Percentiles rank a stretch among this genome's conserved stretches.
These are phyloP conservation scores for Penicillium brevicompactum DNA, from an alignment of 2,329 filamentous ascomycete genomes.

Conservation along the genomic window DNA sequence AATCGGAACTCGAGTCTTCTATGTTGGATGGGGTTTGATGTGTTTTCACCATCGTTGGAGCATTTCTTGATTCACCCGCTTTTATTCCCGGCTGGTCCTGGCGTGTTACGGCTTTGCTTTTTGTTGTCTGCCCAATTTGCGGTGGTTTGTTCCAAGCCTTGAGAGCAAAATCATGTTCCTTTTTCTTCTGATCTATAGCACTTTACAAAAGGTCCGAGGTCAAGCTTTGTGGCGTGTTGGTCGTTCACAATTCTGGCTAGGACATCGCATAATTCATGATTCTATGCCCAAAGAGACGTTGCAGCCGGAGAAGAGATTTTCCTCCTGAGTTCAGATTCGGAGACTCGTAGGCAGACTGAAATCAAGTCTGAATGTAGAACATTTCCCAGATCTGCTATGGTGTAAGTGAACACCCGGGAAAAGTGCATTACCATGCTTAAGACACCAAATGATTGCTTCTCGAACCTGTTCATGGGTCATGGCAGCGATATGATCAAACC, in stretches of 20 bases:
- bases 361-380: no score
- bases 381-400: constrained; percentile 23
- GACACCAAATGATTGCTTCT: constrained; percentile 29
- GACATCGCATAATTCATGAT: constrained; percentile 15
- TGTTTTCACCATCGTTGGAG: constrained; percentile 20
- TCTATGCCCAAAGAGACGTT: constrained; percentile 20
- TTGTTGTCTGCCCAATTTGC: constrained; percentile 22
- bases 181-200: constrained; percentile 18
- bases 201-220: constrained; percentile 22
- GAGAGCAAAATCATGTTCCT: constrained; percentile 31
- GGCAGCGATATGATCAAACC: constrained; percentile 43
- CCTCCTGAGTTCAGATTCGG: not conserved
- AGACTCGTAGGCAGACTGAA: no score
- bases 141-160: constrained; percentile 16
- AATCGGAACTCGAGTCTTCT: constrained; percentile 21
- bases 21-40: constrained; percentile 19
- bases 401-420: constrained; percentile 30
- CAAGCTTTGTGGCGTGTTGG: constrained; percentile 5
- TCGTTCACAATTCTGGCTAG: constrained; percentile 7
- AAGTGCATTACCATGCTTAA: constrained; percentile 4
- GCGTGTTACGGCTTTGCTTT: constrained; percentile 34
- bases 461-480: constrained; percentile 47
- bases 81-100: constrained; percentile 39
- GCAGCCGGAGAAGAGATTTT: constrained; percentile 16
- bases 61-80: constrained; percentile 21